phyloP scores from a whole-genome alignment of 2,329 filamentous ascomycete species.

The Cercospora zeina region DNA sequence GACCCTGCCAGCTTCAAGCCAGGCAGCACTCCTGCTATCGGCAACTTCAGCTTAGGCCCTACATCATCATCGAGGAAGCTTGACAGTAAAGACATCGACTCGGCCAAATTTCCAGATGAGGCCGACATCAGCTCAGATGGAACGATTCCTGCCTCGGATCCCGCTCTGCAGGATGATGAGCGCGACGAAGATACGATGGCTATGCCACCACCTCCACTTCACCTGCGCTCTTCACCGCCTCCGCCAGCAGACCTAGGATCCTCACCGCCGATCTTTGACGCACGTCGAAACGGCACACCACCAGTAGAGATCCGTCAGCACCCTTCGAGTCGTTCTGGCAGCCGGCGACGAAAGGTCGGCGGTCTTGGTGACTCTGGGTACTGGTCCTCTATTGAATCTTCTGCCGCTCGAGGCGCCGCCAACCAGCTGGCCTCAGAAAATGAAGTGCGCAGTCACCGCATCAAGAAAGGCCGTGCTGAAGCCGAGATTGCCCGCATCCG shows the following conservation, averaged over 20 bases:
- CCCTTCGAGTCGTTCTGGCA: slow-evolving; percentile 62
- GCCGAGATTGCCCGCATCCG: slow-evolving; percentile 93
- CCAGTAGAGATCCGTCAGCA: slow-evolving; percentile 65
- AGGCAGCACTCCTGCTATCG: slow-evolving; percentile 43
- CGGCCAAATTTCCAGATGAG: slow-evolving; percentile 54
- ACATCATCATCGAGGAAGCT: slow-evolving; percentile 34
- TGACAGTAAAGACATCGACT: slow-evolving; percentile 50
- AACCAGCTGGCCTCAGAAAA: slow-evolving; percentile 70
- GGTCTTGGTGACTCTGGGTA: slow-evolving; percentile 94
- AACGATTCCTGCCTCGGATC: slow-evolving; percentile 55
- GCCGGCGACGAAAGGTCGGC: slow-evolving; percentile 73
- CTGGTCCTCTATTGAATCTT: slow-evolving; percentile 93
- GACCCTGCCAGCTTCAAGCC: slow-evolving; percentile 40
- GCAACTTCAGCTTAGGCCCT: slow-evolving; percentile 41
- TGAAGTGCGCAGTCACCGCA: slow-evolving; percentile 62
- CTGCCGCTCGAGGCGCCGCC: slow-evolving; percentile 68
- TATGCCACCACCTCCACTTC: slow-evolving; percentile 46
- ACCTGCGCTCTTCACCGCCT: slow-evolving; percentile 64
- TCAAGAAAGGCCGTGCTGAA: slow-evolving; percentile 88
- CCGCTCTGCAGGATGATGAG: slow-evolving; percentile 51
- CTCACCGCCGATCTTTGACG: slow-evolving; percentile 81
- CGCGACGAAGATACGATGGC: slow-evolving; percentile 42
- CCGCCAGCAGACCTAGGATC: slow-evolving; percentile 74
- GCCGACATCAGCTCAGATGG: slow-evolving; percentile 54
- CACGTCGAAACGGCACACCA: slow-evolving; percentile 68